These are phyloP conservation scores for Neocatenulostroma microsporum DNA, from an alignment of 2,329 filamentous ascomycete genomes.

Conservation along the genomic window DNA sequence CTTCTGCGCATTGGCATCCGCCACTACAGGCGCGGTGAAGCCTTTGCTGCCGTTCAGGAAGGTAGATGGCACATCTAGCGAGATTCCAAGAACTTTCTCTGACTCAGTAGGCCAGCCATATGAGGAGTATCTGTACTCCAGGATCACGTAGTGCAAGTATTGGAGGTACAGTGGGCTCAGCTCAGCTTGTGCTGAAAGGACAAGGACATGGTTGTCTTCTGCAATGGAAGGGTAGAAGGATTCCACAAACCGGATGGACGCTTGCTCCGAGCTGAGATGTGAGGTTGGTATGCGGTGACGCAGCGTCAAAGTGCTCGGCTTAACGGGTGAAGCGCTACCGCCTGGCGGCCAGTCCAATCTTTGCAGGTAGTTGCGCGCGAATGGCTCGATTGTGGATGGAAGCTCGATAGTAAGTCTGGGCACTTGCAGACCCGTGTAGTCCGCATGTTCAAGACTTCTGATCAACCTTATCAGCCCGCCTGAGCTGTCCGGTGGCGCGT, in stretches of 20 bases:
- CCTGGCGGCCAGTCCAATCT: constrained; percentile 61
- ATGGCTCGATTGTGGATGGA: constrained; percentile 59
- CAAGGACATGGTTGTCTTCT: constrained; percentile 63
- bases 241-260: constrained; percentile 69
- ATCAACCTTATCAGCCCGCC: constrained; percentile 71
- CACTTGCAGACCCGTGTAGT: constrained; percentile 61
- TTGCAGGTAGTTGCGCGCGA: constrained; percentile 56
- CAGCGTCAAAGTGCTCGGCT: constrained; percentile 51
- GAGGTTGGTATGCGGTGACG: constrained; percentile 63
- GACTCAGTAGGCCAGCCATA: constrained; percentile 39
- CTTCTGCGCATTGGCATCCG: constrained; percentile 20
- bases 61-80: constrained; percentile 63
- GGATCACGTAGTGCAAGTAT: constrained; percentile 68
- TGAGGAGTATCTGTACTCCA: constrained; percentile 69
- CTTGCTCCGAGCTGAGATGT: constrained; percentile 58
- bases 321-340: constrained; percentile 37
- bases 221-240: constrained; percentile 72
- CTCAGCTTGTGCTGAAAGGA: constrained; percentile 75
- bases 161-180: constrained; percentile 76
- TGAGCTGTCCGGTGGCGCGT: constrained; percentile 61
- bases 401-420: constrained; percentile 82
- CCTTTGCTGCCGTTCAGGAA: constrained; percentile 53
- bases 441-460: constrained; percentile 63
- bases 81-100: constrained; percentile 63
- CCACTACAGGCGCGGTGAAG: constrained; percentile 43